phyloP scores from a whole-genome alignment of 257 asterid genomes.

The Petunia axillaris region DNA sequence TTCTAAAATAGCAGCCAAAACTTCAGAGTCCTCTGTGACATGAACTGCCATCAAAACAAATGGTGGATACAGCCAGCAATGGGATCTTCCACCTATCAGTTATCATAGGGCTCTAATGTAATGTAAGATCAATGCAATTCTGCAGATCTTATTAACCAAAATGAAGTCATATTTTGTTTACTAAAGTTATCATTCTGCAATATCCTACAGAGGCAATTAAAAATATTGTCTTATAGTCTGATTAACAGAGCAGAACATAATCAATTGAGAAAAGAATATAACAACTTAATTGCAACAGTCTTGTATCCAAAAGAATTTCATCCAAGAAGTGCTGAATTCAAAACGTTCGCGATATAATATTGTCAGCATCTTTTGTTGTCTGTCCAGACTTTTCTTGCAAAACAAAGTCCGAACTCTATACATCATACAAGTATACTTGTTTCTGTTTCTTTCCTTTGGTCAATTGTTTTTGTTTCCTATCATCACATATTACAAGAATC shows the following conservation, averaged over 20 bases:
- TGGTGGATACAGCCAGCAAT: background rate
- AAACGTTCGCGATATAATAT: background rate
- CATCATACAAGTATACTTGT: slow-evolving; percentile 12
- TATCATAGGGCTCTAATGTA: too few species aligned
- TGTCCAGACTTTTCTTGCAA: slow-evolving; percentile 31
- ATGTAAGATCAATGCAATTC: background rate
- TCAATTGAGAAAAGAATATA: background rate
- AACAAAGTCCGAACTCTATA: slow-evolving; percentile 21
- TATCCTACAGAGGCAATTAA: background rate
- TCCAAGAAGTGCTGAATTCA: background rate
- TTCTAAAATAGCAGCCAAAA: background rate
- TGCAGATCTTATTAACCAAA: slow-evolving; percentile 10
- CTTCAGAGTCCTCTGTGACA: slow-evolving; percentile 2
- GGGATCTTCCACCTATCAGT: background rate
- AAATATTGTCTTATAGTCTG: background rate
- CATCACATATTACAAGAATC: slow-evolving; percentile 16
- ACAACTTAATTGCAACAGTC: background rate
- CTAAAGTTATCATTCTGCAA: background rate
- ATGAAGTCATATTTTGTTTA: background rate
- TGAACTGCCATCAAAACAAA: background rate
- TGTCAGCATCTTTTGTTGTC: slow-evolving; percentile 16
- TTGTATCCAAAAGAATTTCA: slow-evolving; percentile 17
- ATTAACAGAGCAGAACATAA: background rate
- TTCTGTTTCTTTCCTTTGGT: background rate
- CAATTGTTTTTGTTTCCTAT: slow-evolving; percentile 10